Evolutionary conservation across 805 yeast genomes (phyloP).

Genomic region (Henningerozyma blattae): DNA sequence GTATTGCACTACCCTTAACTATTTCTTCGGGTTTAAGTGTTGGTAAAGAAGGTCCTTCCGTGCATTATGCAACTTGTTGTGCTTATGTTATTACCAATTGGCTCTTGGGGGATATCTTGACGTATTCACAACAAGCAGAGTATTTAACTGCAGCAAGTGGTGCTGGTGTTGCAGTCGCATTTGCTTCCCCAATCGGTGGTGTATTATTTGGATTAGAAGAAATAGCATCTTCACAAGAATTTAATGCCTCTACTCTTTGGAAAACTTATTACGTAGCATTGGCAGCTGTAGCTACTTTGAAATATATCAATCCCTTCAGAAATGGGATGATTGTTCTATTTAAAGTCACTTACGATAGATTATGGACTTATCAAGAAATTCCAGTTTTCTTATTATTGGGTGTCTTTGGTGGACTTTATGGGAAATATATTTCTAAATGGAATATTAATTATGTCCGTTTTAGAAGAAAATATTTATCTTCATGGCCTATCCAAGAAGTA

Average conservation of each 20-base stretch:
- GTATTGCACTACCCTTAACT: conserved; percentile 74
- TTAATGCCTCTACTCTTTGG: conserved; percentile 75
- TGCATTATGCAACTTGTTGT: conserved; percentile 95
- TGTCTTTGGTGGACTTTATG: conserved; percentile 84
- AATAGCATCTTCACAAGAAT: conserved; percentile 50
- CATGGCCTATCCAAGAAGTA: conserved; percentile 52
- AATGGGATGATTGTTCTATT: conserved; percentile 91
- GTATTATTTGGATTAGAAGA: conserved; percentile 90
- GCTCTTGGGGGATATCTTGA: conserved; percentile 28
- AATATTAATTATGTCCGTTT: conserved; percentile 69
- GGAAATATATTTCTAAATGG: conserved; percentile 60
- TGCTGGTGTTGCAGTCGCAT: conserved; percentile 98
- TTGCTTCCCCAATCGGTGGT: conserved; percentile 95
- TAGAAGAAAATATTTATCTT: conserved; percentile 50
- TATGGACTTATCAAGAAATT: conserved; percentile 80
- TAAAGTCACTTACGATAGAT: conserved; percentile 75
- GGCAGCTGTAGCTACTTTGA: conserved; percentile 71
- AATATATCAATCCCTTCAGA: conserved; percentile 80
- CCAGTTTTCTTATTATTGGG: conserved; percentile 74
- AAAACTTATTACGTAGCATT: conserved; percentile 84
- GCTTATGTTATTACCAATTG: conserved; percentile 65
- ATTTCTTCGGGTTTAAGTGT: conserved; percentile 88
- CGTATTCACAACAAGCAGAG: conserved; percentile 24
- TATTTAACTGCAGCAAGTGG: conserved; percentile 80
- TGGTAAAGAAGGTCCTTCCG: conserved; percentile 98